Evolutionary conservation across 1,284 basidiomycete genomes (phyloP), one percentile per base, ranked within the genome.

Genomic region (Sparassis latifolia): DNA sequence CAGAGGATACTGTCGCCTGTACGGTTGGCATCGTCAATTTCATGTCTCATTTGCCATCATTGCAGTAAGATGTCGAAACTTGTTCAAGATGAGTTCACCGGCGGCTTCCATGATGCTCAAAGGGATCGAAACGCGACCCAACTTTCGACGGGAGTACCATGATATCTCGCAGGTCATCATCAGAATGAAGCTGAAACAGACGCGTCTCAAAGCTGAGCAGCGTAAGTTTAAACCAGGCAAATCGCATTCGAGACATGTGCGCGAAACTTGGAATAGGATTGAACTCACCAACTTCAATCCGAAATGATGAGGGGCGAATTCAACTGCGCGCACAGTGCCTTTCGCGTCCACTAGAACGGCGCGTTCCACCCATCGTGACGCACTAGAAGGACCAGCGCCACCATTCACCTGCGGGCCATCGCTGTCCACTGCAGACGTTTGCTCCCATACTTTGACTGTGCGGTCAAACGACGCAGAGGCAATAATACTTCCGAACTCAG

Each of bases 401-500:
- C 69, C 66, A 48, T 67, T 67, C 42, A 63, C 52, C 50, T 67
- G 63, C 33, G 58, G 59, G 55, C 67, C 69, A 42, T 73, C 67
- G 38, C 64, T 39, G 42, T 73, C 69, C 32, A 64, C 53, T n/a
- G 66, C 58, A 44, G 69, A 67, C 1, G 69, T 71, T 60, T 90
- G 87, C 64, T 94, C 91, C 92, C 92, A 96, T 20, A 96, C 79
- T 67, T 93, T 88, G 50, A 92, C 87, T 0, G 88, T 89, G 12
- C 92, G 80, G 68, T 97, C 93, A 61, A 92, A 92, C 1, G 88
- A 92, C 4, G 82, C 81, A 0, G 88, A 91, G 0, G 91, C 91
- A 49, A 96, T 73, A 49, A 96, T 78, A 1, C 82, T 80, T 7
- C 92, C 92, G 56, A 92, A 92, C 65, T 93, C 84, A 4, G 93